Base-by-base conservation (phyloP, 495 filamentous ascomycete genomes). In the Aspergillus indologenus region DNA sequence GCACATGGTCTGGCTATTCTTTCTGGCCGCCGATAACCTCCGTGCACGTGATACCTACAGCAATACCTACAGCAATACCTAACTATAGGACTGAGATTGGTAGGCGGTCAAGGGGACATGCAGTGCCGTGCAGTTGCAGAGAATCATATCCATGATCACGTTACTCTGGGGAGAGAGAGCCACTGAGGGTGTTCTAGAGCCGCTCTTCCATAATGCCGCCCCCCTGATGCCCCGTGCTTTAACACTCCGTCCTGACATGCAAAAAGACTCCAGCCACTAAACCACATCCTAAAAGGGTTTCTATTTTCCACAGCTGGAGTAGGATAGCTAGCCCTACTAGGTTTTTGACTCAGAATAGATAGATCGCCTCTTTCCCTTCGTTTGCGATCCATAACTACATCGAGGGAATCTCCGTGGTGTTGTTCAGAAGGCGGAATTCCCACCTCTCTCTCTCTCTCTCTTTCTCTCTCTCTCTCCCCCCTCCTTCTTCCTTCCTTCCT, bases 131-230 rank as follows among this genome's bases (percentile, higher is more conserved):
- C 9, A 40, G 26, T 40, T 11, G 2, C 34, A 40, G 12, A 11
- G 34, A 15, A 40, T 40, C 34, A 40, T 15, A 40, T 40, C 34
- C 5, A n/a, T n/a, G 11, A 54, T 63, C 61, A 64, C 62, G 61
- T 64, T n/a, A n/a, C n/a, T n/a, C n/a, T n/a, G n/a, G n/a, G n/a
- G n/a, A n/a, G n/a, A n/a, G n/a, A n/a, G n/a, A n/a, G n/a, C n/a
- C n/a, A n/a, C 34, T 40, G 34, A 61, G 47, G 54, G 65, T 54
- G 65, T 67, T 67, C 65, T 64, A 67, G 65, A 64, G 62, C 62
- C 58, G 45, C 52, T 49, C 20, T n/a, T 47, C 22, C 12, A 40
- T 29, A 51, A n/a, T 51, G 48, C 48, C 55, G 47, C 64, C 55
- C 62, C 61, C 59, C 58, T 54, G 54, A 64, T 54, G 53, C 48